These are phyloP conservation scores for Chalciporus sp. DNA, from an alignment of 1,284 basidiomycete genomes.

Conservation along the genomic window DNA sequence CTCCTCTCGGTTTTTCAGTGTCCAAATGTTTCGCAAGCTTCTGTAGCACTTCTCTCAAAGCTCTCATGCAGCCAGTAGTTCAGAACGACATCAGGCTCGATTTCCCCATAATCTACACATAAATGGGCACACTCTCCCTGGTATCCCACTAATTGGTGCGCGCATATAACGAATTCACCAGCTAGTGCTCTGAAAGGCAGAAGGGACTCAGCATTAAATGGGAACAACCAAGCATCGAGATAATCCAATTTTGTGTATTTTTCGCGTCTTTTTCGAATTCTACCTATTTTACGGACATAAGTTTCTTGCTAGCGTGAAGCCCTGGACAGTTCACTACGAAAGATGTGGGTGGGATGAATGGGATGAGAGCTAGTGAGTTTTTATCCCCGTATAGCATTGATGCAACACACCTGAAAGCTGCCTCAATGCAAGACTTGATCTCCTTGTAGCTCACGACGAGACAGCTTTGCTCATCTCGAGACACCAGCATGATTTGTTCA, in stretches of 20 bases:
- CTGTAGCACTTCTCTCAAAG: no score
- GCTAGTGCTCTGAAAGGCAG: background rate
- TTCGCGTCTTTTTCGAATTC: constrained; percentile 63
- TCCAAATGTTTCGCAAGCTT: no score
- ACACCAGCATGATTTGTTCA: constrained; percentile 93
- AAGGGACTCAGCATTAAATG: background rate
- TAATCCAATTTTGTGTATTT: constrained; percentile 46
- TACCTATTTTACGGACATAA: constrained; percentile 49
- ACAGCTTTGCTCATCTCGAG: constrained; percentile 94
- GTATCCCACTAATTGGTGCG: background rate
- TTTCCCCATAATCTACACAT: background rate
- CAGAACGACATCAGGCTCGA: no score
- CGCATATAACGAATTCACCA: background rate
- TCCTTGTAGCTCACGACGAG: constrained; percentile 96
- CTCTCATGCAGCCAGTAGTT: no score
- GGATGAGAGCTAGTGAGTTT: background rate
- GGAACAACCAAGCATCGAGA: background rate
- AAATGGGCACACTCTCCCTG: background rate
- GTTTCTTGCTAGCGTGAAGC: constrained; percentile 21
- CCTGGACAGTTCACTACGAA: constrained; percentile 31
- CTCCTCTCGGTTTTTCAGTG: background rate
- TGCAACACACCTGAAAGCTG: constrained; percentile 58
- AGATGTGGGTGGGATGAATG: background rate
- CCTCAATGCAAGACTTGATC: constrained; percentile 83
- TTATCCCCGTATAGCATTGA: background rate